Evolutionary conservation across 1,284 basidiomycete genomes (phyloP).

Genomic region (Fomitopsis schrenkii): DNA sequence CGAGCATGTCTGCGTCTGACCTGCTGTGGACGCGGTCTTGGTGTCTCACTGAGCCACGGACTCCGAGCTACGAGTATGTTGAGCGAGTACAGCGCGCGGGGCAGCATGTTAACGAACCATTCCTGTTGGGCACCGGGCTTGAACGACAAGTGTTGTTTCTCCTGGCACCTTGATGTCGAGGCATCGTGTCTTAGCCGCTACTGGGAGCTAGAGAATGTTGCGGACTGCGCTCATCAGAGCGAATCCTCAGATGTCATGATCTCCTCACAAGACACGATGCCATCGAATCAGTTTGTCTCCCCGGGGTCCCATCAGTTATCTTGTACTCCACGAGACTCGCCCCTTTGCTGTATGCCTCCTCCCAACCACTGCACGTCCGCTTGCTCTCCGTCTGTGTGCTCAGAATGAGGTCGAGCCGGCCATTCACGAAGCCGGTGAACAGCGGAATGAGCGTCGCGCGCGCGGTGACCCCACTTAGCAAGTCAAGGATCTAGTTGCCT

Average conservation of each 20-base stretch:
- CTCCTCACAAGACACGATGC: constrained; percentile 22
- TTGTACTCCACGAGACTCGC: constrained; percentile 19
- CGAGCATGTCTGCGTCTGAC: constrained; percentile 16
- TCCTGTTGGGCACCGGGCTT: constrained; percentile 13
- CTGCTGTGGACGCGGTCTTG: constrained; percentile 13
- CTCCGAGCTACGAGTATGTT: constrained; percentile 11
- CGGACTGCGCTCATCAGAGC: constrained; percentile 16
- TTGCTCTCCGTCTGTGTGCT: constrained; percentile 24
- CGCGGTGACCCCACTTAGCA: constrained; percentile 25
- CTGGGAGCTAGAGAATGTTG: constrained; percentile 27
- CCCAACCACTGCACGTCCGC: constrained; percentile 22
- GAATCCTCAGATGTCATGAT: not conserved
- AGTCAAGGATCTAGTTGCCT: constrained; percentile 22
- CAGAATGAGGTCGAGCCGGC: constrained; percentile 20
- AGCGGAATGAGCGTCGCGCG: constrained; percentile 27
- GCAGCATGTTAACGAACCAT: constrained; percentile 14
- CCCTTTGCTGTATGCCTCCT: constrained; percentile 10
- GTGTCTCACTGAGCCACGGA: constrained; percentile 21
- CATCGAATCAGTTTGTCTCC: constrained; percentile 4
- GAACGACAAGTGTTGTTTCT: constrained; percentile 21
- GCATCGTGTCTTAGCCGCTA: constrained; percentile 17
- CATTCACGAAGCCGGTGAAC: constrained; percentile 23
- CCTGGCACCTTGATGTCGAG: constrained; percentile 27
- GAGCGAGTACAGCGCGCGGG: not conserved
- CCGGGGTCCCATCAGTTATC: constrained; percentile 20